Evolutionary conservation across 2,329 filamentous ascomycete genomes (phyloP).

Genomic region (Clarireedia sp.): DNA sequence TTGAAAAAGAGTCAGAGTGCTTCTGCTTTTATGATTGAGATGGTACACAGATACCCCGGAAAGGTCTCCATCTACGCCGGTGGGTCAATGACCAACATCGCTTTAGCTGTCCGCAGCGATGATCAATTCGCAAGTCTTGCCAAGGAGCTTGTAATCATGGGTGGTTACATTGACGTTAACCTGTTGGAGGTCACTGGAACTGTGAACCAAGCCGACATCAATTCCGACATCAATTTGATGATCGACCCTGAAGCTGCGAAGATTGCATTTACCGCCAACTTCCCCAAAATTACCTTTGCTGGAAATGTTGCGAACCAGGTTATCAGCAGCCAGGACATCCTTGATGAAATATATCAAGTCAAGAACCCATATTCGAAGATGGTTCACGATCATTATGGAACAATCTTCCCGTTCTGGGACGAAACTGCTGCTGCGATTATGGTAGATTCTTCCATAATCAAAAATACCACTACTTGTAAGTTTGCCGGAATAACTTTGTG

Average conservation of each 20-base stretch:
- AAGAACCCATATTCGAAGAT: constrained; percentile 33
- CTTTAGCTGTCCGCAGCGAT: constrained; percentile 39
- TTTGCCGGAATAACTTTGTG: background rate
- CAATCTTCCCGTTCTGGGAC: constrained; percentile 38
- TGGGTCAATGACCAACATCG: constrained; percentile 42
- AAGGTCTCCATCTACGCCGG: constrained; percentile 40
- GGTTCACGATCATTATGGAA: constrained; percentile 33
- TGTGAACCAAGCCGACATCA: constrained; percentile 24
- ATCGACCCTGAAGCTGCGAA: constrained; percentile 43
- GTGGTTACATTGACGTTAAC: constrained; percentile 40
- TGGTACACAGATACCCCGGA: constrained; percentile 41
- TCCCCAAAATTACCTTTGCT: constrained; percentile 38
- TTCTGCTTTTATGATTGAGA: constrained; percentile 40
- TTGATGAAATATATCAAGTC: constrained; percentile 33
- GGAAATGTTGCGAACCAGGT: constrained; percentile 42
- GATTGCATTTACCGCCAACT: constrained; percentile 40
- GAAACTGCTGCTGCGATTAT: constrained; percentile 38
- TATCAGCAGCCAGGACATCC: constrained; percentile 33
- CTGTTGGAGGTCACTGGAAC: constrained; percentile 29
- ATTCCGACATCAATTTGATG: constrained; percentile 40
- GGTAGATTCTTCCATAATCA: constrained; percentile 32
- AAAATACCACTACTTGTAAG: constrained; percentile 32
- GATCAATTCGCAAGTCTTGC: constrained; percentile 37
- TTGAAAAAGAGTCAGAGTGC: constrained; percentile 28
- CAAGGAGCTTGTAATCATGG: constrained; percentile 43